These are phyloP conservation scores for Tanacetum coccineum DNA, from an alignment of 129 eudicot species.

Conservation along the genomic window DNA sequence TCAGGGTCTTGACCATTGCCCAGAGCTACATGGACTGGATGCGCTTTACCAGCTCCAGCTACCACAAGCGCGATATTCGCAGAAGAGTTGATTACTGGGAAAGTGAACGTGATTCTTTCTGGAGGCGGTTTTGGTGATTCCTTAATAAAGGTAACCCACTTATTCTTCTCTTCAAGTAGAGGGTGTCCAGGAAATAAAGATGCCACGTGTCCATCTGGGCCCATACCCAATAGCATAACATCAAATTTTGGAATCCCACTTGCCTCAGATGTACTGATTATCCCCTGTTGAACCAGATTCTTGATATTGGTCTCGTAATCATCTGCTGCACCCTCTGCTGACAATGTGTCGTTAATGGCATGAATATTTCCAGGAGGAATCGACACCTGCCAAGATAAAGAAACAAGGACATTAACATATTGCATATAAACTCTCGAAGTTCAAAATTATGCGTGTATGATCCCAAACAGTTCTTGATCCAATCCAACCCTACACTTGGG, in stretches of 20 bases:
- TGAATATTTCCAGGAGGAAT: conserved; percentile 61
- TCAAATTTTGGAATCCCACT: conserved; percentile 73
- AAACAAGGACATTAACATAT: neutral
- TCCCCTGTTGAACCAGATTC: conserved; percentile 47
- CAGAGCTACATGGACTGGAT: conserved; percentile 52
- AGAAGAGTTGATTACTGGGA: conserved; percentile 77
- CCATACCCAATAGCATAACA: conserved; percentile 79
- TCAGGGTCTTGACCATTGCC: conserved; percentile 45
- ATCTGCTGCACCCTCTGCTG: conserved; percentile 83
- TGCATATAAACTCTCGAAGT: neutral
- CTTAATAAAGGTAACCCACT: conserved; percentile 69
- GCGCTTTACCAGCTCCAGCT: conserved; percentile 62
- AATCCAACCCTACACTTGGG: too few species aligned
- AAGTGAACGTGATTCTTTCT: conserved; percentile 68
- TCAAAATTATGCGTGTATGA: neutral
- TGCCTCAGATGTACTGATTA: conserved; percentile 35
- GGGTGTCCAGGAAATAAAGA: conserved; percentile 80
- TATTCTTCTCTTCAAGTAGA: conserved; percentile 40
- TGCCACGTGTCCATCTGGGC: conserved; percentile 84
- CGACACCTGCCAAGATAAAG: conserved; percentile 47
- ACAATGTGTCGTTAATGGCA: conserved; percentile 69
- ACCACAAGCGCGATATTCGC: conserved; percentile 64
- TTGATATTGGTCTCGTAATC: conserved; percentile 65
- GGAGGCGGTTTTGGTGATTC: conserved; percentile 94
- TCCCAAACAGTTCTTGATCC: too few species aligned